Base-by-base conservation (phyloP, 2,329 filamentous ascomycete species). In the Colletotrichum incanum region DNA sequence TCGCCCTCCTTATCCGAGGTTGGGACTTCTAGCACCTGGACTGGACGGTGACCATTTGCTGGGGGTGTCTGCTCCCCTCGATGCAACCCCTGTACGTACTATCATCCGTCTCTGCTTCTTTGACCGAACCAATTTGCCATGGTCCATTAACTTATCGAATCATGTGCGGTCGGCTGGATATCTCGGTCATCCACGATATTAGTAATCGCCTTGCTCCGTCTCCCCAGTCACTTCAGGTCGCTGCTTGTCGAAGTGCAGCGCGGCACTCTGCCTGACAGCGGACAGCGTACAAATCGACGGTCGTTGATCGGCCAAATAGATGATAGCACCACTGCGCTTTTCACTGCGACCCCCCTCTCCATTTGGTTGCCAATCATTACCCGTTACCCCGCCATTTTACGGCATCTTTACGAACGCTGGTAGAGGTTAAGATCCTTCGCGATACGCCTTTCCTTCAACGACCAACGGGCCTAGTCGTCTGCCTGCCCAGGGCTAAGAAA, bases 341-440 rank as follows among this genome's bases (percentile, higher is more conserved):
- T 26, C 47, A 16, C 26, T 16, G 28, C 8, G 26, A 45, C 45
- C 34, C 64, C 55, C 26, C 45, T 52, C 28, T 6, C 28, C 28
- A 1, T 31, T 31, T 6, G 28, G 28, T 31, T 37, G 34, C 14
- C 14, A 37, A 31, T 58, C 55, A 26, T 34, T 11, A 2, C 45
- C 26, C 23, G 49, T 37, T 52, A 45, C 37, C 67, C 45, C 47
- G 62, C 62, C 45, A 28, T 55, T 39, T 31, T 52, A 55, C 28
- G 54, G 62, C 37, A 26, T 26, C 14, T 16, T 39, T 60, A 60
- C 62, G 54, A 37, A 59, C 58, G 34, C 39, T 28, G 43, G 43
- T 16, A 65, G 37, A 65, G 45, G 37, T 34, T 52, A 18, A 54
- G 26, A 52, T 34, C 34, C 18, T 58, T 41, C 26, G 37, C n/a